Evolutionary conservation across 177 flowering plant species (phyloP).

Genomic region (Vitis hybrid): DNA sequence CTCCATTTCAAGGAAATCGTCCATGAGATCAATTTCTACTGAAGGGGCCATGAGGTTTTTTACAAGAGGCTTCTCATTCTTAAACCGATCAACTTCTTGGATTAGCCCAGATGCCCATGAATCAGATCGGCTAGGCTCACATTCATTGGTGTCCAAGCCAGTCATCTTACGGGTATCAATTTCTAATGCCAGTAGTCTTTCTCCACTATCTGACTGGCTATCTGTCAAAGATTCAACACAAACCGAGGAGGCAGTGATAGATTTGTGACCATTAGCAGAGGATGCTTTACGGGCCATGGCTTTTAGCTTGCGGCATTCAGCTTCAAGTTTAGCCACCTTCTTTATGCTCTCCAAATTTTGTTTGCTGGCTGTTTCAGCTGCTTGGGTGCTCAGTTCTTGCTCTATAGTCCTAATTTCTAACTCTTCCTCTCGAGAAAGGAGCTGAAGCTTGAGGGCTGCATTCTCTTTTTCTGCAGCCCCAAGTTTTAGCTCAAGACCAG

Average conservation of each 20-base stretch:
- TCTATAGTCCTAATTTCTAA: slow-evolving; percentile 33
- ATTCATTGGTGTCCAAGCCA: slow-evolving; percentile 12
- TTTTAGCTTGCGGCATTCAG: slow-evolving; percentile 41
- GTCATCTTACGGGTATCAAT: slow-evolving; percentile 17
- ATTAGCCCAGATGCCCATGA: slow-evolving; percentile 33
- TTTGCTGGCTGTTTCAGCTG: slow-evolving; percentile 56
- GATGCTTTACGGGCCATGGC: slow-evolving; percentile 27
- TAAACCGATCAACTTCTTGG: slow-evolving; percentile 27
- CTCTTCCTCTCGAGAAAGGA: slow-evolving; percentile 31
- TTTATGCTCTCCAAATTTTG: slow-evolving; percentile 45
- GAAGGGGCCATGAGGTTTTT: slow-evolving; percentile 19
- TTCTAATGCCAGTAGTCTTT: slow-evolving; percentile 23
- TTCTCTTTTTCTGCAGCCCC: slow-evolving; percentile 35
- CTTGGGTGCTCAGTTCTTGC: slow-evolving; percentile 42
- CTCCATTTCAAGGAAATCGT: slow-evolving; percentile 65
- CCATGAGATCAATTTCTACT: slow-evolving; percentile 36
- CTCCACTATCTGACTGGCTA: slow-evolving; percentile 40
- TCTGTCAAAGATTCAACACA: slow-evolving; percentile 38
- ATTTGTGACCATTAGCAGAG: slow-evolving; percentile 21
- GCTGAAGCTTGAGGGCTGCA: slow-evolving; percentile 25
- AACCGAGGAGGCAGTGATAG: slow-evolving; percentile 27
- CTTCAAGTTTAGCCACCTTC: slow-evolving; percentile 53
- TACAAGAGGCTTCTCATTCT: slow-evolving; percentile 17
- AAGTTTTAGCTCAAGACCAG: slow-evolving; percentile 14
- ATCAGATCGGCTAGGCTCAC: slow-evolving; percentile 24